Evolutionary conservation across 1,139 yeast genomes (phyloP), one percentile per base, ranked within the genome.

Genomic region (Eremothecium coryli): DNA sequence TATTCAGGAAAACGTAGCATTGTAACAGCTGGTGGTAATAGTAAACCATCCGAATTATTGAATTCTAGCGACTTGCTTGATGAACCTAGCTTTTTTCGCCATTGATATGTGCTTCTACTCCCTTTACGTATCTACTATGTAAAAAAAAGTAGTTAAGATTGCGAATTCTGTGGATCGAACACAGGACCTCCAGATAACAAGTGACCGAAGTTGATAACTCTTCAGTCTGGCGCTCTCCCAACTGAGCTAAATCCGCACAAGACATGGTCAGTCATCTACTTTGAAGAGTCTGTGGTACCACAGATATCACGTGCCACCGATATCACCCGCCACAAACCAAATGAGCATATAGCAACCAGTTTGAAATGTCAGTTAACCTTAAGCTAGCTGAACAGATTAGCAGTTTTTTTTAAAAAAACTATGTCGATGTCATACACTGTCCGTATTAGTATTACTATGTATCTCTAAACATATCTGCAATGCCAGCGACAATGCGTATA

Each of bases 161-260:
- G 85, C 84, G 82, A 72, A 64, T 72, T 76, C 79, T 76, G 85
- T 76, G 86, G 84, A 76, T 78, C 79, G 85, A 78, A 77, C 85
- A 75, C 85, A 76, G 78, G 84, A 76, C 85, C 85, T 79, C 22
- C 30, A 27, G 30, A 27, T 25, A 11, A 12, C 28, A 15, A n/a
- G n/a, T n/a, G 16, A 25, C 15, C 28, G 15, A 25, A 25, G 71
- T 82, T 77, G 85, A 77, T n/a, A n/a, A n/a, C n/a, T 31, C 48
- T 44, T 44, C 48, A 44, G 48, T 44, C 48, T 41, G 43, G 44
- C 48, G 48, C 48, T 44, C 48, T 44, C 48, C 48, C 48, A 39
- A 42, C 48, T 44, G 48, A 44, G 48, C 48, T 44, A 44, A 44
- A 44, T 35, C 48, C 45, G 48, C 48, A 15, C n/a, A n/a, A n/a